Evolutionary conservation across 768 basidiomycete species (phyloP).

Genomic region (Naganishia antarctica): DNA sequence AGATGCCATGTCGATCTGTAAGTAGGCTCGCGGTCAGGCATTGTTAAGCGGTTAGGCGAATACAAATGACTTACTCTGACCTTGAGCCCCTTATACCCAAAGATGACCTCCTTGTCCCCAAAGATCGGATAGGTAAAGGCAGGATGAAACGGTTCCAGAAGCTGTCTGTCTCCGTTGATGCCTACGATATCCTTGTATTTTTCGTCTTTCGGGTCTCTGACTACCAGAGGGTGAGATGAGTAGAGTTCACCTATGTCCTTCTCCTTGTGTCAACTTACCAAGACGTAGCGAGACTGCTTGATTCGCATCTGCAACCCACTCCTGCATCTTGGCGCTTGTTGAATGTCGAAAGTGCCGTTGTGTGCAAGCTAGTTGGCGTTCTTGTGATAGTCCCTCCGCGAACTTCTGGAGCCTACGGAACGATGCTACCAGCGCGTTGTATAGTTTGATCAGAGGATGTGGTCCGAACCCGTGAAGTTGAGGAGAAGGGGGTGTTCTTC

Average conservation of each 20-base stretch:
- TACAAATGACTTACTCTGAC: slow-evolving; percentile 66
- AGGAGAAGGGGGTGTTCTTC: too few relatives aligned
- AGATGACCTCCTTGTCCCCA: slow-evolving; percentile 93
- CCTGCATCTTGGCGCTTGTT: slow-evolving; percentile 1
- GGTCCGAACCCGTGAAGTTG: too few relatives aligned
- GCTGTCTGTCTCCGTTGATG: slow-evolving; percentile 30
- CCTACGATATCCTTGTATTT: slow-evolving; percentile 13
- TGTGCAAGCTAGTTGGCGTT: too few relatives aligned
- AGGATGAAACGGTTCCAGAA: slow-evolving; percentile 71
- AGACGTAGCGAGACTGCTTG: slow-evolving; percentile 13
- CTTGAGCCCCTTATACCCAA: slow-evolving; percentile 78
- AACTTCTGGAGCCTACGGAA: too few relatives aligned
- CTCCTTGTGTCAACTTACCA: too few relatives aligned
- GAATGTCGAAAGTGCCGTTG: too few relatives aligned
- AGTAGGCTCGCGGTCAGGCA: not conserved
- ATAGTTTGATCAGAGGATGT: too few relatives aligned
- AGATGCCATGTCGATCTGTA: slow-evolving; percentile 59
- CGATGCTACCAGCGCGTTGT: too few relatives aligned
- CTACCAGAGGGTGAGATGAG: not conserved
- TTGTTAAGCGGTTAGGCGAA: not conserved
- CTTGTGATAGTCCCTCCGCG: too few relatives aligned
- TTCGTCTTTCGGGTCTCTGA: slow-evolving; percentile 14
- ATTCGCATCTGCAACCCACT: slow-evolving; percentile 19
- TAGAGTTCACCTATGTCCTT: too few relatives aligned
- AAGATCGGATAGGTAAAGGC: slow-evolving; percentile 95